Evolutionary conservation across 495 filamentous ascomycete genomes (phyloP), one percentile per base, ranked within the genome.

Genomic region (Usnea hakonensis): DNA sequence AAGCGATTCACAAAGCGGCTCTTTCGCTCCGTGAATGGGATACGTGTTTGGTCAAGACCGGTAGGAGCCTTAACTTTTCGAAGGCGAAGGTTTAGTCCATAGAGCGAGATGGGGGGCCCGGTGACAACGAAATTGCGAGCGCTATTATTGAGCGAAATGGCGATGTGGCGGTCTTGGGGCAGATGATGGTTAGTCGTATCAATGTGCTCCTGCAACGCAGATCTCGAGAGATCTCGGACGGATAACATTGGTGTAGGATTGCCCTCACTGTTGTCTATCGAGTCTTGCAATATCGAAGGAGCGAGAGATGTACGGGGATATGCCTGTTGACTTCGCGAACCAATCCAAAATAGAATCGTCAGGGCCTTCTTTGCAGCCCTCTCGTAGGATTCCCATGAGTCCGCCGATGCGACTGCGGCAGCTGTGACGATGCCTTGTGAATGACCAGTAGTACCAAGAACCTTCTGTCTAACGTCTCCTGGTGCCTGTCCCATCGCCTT

Each of bases 301-400:
- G 91, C 87, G 58, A 99, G 79, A 2, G 95, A 97, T 3, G 95
- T 97, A 57, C 86, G 85, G 52, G 95, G 95, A 69, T 96, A 99
- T 1, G 91, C 91, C 72, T 99, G 95, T 71, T 99, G 95, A 72
- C 93, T 96, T 66, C 95, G 89, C n/a, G 92, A 84, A 65, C 95
- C 95, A 66, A 99, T 97, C 95, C 94, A 99, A 79, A 99, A 99
- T n/a, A 99, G 87, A 62, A 95, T 88, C 9, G 87, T 95, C 60
- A 99, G 77, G 2, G 92, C 88, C 69, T 88, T 82, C 57, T 81
- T 87, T 38, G 90, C 80, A 37, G 87, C 81, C 68, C 88, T 83
- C 41, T 89, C 83, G 68, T 95, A 97, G 2, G 87, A 88, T 63
- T 95, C 89, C 95, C 95, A 97, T 50, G 83, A 86, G 65, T 88